These are phyloP conservation scores for Xylaria polymorpha DNA, from an alignment of 2,329 filamentous ascomycete genomes.

Conservation along the genomic window DNA sequence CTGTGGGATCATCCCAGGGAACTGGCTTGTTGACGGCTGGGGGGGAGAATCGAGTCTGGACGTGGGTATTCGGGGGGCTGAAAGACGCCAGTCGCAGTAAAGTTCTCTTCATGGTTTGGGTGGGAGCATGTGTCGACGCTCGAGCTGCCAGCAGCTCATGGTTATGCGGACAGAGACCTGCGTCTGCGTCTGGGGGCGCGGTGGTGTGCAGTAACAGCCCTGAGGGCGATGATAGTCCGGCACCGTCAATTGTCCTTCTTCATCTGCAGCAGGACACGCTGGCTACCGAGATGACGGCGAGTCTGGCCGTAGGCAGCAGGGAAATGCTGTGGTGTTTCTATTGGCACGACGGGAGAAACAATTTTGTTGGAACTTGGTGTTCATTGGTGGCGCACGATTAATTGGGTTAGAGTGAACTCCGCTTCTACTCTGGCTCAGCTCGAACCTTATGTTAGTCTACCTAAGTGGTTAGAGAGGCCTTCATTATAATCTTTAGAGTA, in stretches of 20 bases:
- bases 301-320: neutral
- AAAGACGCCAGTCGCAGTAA: slow-evolving; percentile 25
- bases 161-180: slow-evolving; percentile 1
- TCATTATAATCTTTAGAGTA: too few species aligned
- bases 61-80: neutral
- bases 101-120: slow-evolving; percentile 42
- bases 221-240: neutral
- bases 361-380: too few species aligned
- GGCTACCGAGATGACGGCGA: neutral
- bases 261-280: too few species aligned
- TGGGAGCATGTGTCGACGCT: slow-evolving; percentile 6
- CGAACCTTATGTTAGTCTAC: too few species aligned
- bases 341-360: neutral
- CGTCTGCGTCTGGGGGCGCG: neutral
- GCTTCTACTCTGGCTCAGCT: too few species aligned
- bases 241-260: neutral
- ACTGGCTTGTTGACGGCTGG: neutral
- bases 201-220: neutral
- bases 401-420: too few species aligned
- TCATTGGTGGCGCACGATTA: too few species aligned
- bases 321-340: neutral
- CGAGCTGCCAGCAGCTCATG: slow-evolving; percentile 26
- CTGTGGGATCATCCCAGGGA: neutral
- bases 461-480: too few species aligned
- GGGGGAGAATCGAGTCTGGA: neutral